Conservation (phyloP, 352 stramenopile genomes). For the Albugo candida region DNA sequence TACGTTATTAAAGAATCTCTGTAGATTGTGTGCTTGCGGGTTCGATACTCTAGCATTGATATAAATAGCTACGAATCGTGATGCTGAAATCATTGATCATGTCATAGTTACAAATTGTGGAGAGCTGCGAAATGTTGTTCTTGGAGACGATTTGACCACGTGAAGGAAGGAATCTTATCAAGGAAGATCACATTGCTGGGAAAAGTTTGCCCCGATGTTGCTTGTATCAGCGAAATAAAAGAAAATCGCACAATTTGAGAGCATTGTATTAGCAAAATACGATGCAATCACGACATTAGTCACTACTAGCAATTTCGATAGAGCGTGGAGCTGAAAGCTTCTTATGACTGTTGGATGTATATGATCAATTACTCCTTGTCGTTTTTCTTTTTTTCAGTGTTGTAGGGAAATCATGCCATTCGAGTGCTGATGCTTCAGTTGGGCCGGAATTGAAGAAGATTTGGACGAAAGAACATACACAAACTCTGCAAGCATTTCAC, state of each 20-base stretch:
- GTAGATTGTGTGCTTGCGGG: slow-evolving; percentile 16
- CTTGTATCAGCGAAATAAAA: slow-evolving; percentile 27
- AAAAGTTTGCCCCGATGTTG: slow-evolving; percentile 29
- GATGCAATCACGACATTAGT: slow-evolving; percentile 16
- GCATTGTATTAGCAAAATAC: slow-evolving; percentile 13
- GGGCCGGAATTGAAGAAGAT: slow-evolving; percentile 38
- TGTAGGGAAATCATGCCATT: slow-evolving; percentile 46
- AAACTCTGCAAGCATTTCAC: too few relatives aligned
- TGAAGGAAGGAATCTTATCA: slow-evolving; percentile 26
- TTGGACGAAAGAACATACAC: slow-evolving; percentile 5
- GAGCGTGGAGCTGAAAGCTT: slow-evolving; percentile 45
- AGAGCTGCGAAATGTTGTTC: slow-evolving; percentile 10
- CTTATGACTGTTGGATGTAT: slow-evolving; percentile 33
- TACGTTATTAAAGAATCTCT: slow-evolving; percentile 43
- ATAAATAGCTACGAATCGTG: slow-evolving; percentile 17
- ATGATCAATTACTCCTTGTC: neutral
- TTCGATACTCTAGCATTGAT: too few relatives aligned
- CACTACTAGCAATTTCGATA: slow-evolving; percentile 11
- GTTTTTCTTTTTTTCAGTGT: too few relatives aligned
- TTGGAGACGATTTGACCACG: slow-evolving; percentile 18
- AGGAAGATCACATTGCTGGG: slow-evolving; percentile 36
- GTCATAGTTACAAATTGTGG: slow-evolving; percentile 20
- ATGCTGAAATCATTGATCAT: slow-evolving; percentile 44
- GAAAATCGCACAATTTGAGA: slow-evolving; percentile 5
- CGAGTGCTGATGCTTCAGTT: slow-evolving; percentile 29